Percentiles rank a stretch among this genome's conserved stretches.
Conservation (phyloP, 2,329 filamentous ascomycete species). For the Trichoderma pleuroti region DNA sequence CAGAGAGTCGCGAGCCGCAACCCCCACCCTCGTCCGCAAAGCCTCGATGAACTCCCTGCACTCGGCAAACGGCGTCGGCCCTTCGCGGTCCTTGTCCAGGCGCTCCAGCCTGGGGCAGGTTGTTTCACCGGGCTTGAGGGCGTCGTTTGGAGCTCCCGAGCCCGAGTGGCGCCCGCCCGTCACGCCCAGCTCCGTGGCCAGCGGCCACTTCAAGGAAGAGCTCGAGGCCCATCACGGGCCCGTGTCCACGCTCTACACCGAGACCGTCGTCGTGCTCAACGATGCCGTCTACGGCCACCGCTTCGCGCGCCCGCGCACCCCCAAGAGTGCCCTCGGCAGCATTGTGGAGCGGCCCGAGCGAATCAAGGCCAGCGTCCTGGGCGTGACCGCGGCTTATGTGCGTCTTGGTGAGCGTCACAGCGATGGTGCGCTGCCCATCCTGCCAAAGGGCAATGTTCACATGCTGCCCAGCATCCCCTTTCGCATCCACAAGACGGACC, state of each 20-base stretch:
- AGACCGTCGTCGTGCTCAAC: conserved; percentile 82
- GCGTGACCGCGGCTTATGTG: conserved; percentile 83
- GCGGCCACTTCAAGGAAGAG: conserved; percentile 66
- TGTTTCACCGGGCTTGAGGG: conserved; percentile 42
- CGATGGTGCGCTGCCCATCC: conserved; percentile 64
- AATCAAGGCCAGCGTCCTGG: conserved; percentile 77
- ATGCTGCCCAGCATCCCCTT: conserved; percentile 67
- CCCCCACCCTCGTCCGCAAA: conserved; percentile 52
- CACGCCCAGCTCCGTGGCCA: conserved; percentile 59
- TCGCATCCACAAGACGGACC: conserved; percentile 74
- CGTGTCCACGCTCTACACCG: conserved; percentile 40
- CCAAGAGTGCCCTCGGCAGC: conserved; percentile 64
- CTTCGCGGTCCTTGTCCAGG: conserved; percentile 41
- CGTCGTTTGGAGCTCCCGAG: conserved; percentile 31
- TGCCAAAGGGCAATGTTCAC: conserved; percentile 56
- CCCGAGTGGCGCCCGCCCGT: conserved; percentile 37
- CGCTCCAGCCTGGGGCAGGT: conserved; percentile 47
- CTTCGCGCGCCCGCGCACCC: conserved; percentile 77
- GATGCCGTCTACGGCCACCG: conserved; percentile 95
- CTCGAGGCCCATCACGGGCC: conserved; percentile 57
- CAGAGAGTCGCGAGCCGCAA: conserved; percentile 44
- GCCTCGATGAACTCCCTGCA: conserved; percentile 56
- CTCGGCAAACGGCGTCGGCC: conserved; percentile 42
- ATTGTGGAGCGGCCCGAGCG: conserved; percentile 95
- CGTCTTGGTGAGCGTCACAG: conserved; percentile 78